A percentile compares a stretch with the other conserved stretches of the same genome.
Conservation (phyloP, 208 protist species). For the Angomonas ambiguus region DNA sequence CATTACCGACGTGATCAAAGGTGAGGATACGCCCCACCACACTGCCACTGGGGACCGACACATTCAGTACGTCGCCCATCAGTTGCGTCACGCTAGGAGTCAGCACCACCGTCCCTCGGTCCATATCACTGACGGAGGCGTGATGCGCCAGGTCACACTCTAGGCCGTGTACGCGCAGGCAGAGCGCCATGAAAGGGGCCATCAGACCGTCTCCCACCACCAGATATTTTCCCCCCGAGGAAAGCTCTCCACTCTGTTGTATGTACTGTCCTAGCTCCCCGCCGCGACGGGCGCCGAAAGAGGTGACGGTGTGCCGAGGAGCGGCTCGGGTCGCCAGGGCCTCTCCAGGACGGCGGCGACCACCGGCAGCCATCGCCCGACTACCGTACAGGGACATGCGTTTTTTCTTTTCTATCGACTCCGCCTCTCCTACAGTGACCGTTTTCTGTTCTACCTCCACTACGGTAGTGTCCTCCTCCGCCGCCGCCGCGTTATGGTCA, state of each 20-base stretch:
- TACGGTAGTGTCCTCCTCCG: not conserved
- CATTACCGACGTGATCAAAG: conserved; percentile 90
- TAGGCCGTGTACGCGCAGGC: conserved; percentile 83
- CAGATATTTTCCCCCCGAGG: conserved; percentile 69
- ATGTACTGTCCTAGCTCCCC: conserved; percentile 51
- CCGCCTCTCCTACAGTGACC: conserved; percentile 14
- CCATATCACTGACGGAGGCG: conserved; percentile 50
- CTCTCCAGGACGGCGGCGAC: conserved; percentile 22
- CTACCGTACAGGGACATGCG: conserved; percentile 73
- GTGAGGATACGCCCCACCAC: conserved; percentile 85
- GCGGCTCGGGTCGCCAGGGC: not conserved
- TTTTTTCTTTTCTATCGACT: conserved; percentile 19
- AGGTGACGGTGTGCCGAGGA: conserved; percentile 34
- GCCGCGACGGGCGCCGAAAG: conserved; percentile 51
- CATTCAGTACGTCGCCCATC: conserved; percentile 88
- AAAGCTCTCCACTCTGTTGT: conserved; percentile 38
- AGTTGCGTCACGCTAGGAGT: conserved; percentile 89
- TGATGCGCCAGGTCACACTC: conserved; percentile 86
- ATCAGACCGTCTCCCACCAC: conserved; percentile 89
- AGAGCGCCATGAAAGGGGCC: conserved; percentile 90
- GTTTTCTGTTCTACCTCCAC: not conserved
- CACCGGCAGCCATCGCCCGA: conserved; percentile 74
- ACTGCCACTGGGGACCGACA: conserved; percentile 86
- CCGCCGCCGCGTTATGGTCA: not conserved
- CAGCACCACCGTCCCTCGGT: conserved; percentile 85